phyloP scores from a whole-genome alignment of 768 basidiomycete genomes.

The Pholiota conissans region DNA sequence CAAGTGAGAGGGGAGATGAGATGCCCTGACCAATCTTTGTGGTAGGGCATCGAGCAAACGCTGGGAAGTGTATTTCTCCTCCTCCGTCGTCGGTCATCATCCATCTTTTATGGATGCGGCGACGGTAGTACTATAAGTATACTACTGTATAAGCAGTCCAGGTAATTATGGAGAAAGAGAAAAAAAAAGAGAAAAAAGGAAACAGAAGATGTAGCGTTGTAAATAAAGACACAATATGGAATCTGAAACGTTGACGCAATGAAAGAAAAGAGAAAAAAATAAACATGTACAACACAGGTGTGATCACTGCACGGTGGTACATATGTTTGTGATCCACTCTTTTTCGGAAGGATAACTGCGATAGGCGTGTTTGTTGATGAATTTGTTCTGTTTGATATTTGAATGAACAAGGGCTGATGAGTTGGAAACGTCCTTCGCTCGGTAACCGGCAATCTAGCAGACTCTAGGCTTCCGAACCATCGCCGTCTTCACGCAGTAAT shows the following conservation, averaged over 20 bases:
- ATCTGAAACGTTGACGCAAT: not conserved
- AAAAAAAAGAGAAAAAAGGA: conserved; percentile 8
- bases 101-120: conserved; percentile 13
- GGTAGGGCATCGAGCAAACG: conserved; percentile 18
- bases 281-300: conserved; percentile 9
- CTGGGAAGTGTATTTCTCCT: conserved; percentile 20
- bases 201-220: conserved; percentile 21
- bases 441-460: not conserved
- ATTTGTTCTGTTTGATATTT: not conserved
- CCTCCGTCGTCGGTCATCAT: conserved; percentile 9
- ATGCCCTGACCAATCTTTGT: conserved; percentile 15
- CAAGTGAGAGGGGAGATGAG: conserved; percentile 11
- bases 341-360: not conserved
- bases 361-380: not conserved
- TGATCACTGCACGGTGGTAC: not conserved
- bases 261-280: conserved; percentile 4
- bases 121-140: conserved; percentile 12
- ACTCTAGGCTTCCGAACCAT: too few species aligned
- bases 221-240: conserved; percentile 13
- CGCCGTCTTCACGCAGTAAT: conserved; percentile 35
- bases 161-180: conserved; percentile 3
- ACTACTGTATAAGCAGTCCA: conserved; percentile 12
- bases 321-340: not conserved
- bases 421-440: not conserved
- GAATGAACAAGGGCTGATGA: not conserved